Evolutionary conservation across 148 eudicot species (phyloP).

Genomic region (Rhododendron molle): DNA sequence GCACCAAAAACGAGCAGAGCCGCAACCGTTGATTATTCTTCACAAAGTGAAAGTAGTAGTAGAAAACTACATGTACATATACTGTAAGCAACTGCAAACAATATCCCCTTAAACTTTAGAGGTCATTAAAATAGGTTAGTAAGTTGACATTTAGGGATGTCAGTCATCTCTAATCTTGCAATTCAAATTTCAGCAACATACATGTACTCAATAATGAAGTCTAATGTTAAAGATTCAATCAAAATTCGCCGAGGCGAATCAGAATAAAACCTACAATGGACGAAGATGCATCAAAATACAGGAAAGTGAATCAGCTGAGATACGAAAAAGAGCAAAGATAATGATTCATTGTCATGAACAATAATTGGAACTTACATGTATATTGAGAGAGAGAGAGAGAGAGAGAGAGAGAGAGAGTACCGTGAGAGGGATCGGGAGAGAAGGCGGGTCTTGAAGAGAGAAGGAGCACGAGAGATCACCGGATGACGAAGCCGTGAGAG

Average conservation of each 20-base stretch:
- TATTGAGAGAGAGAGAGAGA: background rate
- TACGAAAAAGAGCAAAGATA: background rate
- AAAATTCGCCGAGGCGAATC: background rate
- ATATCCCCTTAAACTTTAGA: background rate
- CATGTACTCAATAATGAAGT: background rate
- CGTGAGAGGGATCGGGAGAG: constrained; percentile 32
- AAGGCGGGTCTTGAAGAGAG: constrained; percentile 45
- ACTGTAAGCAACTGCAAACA: background rate
- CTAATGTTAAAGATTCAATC: background rate
- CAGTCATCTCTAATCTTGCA: background rate
- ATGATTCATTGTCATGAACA: background rate
- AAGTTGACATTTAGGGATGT: background rate
- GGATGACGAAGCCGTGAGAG: constrained; percentile 69
- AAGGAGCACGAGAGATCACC: constrained; percentile 47
- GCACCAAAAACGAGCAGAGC: background rate
- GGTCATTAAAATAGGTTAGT: background rate
- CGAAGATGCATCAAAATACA: background rate
- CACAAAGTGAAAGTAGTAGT: background rate
- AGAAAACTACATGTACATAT: background rate
- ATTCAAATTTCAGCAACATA: background rate
- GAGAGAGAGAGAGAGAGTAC: constrained; percentile 17
- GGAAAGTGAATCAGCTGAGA: background rate
- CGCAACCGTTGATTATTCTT: background rate
- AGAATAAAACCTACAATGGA: background rate
- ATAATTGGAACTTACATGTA: background rate